Percentiles rank a stretch among this genome's conserved stretches.
Evolutionary conservation across 2,329 filamentous ascomycete species (phyloP).

Genomic region (Fusarium bulbicola): DNA sequence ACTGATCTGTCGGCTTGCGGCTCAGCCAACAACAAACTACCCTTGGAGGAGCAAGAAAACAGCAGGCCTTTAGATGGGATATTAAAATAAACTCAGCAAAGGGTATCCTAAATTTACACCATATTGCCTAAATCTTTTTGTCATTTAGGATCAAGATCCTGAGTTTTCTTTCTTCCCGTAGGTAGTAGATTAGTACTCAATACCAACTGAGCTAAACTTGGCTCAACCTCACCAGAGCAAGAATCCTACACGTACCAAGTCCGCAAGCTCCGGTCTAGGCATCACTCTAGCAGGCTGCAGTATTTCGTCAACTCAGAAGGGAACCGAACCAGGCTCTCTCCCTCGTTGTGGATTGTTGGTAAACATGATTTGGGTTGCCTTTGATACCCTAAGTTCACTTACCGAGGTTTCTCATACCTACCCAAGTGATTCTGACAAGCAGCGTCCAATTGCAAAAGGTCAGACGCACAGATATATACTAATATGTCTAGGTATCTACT

Average conservation of each 20-base stretch:
- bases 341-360: no score
- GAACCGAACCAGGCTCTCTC: no score
- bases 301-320: no score
- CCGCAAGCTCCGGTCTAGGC: constrained; percentile 1
- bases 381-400: neutral
- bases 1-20: constrained; percentile 6
- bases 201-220: neutral
- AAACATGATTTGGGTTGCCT: no score
- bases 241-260: neutral
- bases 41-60: neutral
- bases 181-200: neutral
- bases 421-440: neutral
- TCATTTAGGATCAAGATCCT: neutral
- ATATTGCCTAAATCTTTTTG: neutral
- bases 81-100: neutral
- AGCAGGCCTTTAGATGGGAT: neutral
- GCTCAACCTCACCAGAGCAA: neutral
- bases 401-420: neutral
- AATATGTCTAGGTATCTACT: neutral
- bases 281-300: neutral
- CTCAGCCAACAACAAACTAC: constrained; percentile 3
- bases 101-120: neutral
- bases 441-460: neutral
- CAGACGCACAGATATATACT: neutral
- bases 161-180: neutral